A percentile compares a stretch with the other conserved stretches of the same genome.
phyloP scores from a whole-genome alignment of 2,329 filamentous ascomycete genomes.

The Polychaeton citri region DNA sequence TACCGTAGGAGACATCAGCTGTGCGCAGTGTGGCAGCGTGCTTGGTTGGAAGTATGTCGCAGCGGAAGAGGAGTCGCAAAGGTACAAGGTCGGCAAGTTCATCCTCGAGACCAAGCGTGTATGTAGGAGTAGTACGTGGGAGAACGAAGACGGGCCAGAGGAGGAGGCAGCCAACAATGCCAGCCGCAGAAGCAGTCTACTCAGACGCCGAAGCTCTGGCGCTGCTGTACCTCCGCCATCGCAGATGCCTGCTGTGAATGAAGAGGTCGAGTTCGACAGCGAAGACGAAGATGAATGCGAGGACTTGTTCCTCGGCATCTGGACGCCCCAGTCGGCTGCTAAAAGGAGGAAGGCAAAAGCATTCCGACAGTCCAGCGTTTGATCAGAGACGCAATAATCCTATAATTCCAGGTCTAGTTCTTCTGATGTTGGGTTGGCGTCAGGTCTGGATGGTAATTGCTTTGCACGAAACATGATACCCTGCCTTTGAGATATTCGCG shows the following conservation, averaged over 20 bases:
- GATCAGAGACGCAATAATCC: not conserved
- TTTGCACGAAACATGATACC: too few species aligned
- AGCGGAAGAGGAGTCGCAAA: constrained; percentile 47
- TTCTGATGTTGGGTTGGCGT: too few species aligned
- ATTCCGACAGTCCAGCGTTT: not conserved
- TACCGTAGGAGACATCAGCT: constrained; percentile 48
- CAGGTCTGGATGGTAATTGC: too few species aligned
- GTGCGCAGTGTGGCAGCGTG: constrained; percentile 41
- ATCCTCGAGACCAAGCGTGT: constrained; percentile 49
- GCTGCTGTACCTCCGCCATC: constrained; percentile 5
- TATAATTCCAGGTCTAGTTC: too few species aligned
- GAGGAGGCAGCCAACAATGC: constrained; percentile 20
- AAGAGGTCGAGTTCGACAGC: constrained; percentile 47
- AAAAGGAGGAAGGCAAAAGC: constrained; percentile 27
- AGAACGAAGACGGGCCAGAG: constrained; percentile 20
- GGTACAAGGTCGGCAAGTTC: constrained; percentile 55
- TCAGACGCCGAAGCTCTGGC: constrained; percentile 4
- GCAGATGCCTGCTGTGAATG: constrained; percentile 6
- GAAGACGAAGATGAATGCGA: constrained; percentile 56
- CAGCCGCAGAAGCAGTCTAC: constrained; percentile 40
- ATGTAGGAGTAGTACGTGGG: constrained; percentile 39
- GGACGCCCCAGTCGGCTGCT: constrained; percentile 42
- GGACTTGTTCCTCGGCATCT: constrained; percentile 49
- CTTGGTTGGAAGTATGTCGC: constrained; percentile 54
- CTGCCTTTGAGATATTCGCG: too few species aligned